Percentiles rank a stretch among this genome's conserved stretches.
phyloP scores from a whole-genome alignment of 139 green algal genomes.

The Nannochloris sp. region DNA sequence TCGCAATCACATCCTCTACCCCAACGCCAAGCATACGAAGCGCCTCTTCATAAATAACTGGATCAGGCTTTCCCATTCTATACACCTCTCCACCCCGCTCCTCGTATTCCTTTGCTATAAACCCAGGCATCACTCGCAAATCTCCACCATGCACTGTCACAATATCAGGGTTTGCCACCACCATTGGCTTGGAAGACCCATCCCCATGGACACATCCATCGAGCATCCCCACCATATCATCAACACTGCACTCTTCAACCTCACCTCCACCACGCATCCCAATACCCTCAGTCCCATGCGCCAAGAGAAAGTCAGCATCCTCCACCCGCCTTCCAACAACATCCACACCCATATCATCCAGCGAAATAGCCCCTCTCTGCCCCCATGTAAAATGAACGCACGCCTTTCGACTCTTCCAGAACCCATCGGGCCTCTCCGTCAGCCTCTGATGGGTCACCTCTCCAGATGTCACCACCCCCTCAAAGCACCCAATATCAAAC shows the following conservation, averaged over 20 bases:
- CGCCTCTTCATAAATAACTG: slow-evolving; percentile 59
- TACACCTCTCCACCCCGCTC: slow-evolving; percentile 6
- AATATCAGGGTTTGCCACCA: slow-evolving; percentile 82
- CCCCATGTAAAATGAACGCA: slow-evolving; percentile 87
- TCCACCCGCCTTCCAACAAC: slow-evolving; percentile 31
- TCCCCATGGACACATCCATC: not conserved
- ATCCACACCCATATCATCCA: slow-evolving; percentile 52
- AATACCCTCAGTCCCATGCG: slow-evolving; percentile 78
- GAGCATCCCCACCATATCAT: slow-evolving; percentile 39
- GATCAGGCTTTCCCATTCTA: slow-evolving; percentile 74
- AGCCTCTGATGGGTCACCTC: slow-evolving; percentile 65
- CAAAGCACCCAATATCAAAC: slow-evolving; percentile 34
- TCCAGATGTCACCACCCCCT: slow-evolving; percentile 62
- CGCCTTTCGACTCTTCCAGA: slow-evolving; percentile 40
- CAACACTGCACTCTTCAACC: slow-evolving; percentile 12
- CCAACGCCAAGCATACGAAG: slow-evolving; percentile 34
- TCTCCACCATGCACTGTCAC: slow-evolving; percentile 44
- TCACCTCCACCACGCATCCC: slow-evolving; percentile 12
- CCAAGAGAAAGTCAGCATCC: slow-evolving; percentile 80
- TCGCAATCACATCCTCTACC: slow-evolving; percentile 38
- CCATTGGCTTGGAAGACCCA: slow-evolving; percentile 40
- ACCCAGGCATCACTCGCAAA: slow-evolving; percentile 68
- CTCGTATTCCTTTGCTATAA: slow-evolving; percentile 48
- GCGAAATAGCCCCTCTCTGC: slow-evolving; percentile 44
- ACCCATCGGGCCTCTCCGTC: slow-evolving; percentile 17